phyloP scores from a whole-genome alignment of 83 land plant species.

The Larix sibirica region DNA sequence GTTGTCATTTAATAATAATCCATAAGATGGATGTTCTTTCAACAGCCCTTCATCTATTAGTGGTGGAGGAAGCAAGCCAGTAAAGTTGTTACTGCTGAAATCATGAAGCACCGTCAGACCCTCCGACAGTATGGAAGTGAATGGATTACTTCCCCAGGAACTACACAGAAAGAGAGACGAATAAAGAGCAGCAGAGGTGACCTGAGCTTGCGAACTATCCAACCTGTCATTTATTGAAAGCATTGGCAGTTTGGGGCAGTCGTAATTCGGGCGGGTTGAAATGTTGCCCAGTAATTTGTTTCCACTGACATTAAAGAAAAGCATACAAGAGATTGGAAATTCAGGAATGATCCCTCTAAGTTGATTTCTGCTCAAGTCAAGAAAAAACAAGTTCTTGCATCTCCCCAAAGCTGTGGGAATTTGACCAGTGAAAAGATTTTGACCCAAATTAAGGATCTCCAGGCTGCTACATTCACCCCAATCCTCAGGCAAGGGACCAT shows the following conservation, averaged over 20 bases:
- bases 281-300: constrained; percentile 49
- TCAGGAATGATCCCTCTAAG: constrained; percentile 49
- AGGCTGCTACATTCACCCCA: constrained; percentile 66
- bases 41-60: constrained; percentile 23
- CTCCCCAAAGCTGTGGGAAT: constrained; percentile 37
- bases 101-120: constrained; percentile 33
- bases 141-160: constrained; percentile 4
- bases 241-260: constrained; percentile 18
- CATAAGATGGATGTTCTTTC: constrained; percentile 22
- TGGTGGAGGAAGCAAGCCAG: constrained; percentile 25
- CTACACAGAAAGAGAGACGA: constrained; percentile 24
- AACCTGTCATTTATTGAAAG: background rate
- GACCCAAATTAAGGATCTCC: constrained; percentile 63
- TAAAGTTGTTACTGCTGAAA: constrained; percentile 44
- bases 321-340: constrained; percentile 70
- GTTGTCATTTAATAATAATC: constrained; percentile 38
- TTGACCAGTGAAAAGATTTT: constrained; percentile 47
- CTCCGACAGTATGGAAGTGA: background rate
- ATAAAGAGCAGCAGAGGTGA: constrained; percentile 23
- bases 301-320: constrained; percentile 62
- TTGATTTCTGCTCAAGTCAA: constrained; percentile 64
- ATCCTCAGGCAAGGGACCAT: constrained; percentile 39
- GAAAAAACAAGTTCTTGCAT: constrained; percentile 55
- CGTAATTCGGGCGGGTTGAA: constrained; percentile 18
- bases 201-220: background rate